Base-by-base conservation (phyloP, 2,329 filamentous ascomycete genomes). In the Kalmusia sp. region DNA sequence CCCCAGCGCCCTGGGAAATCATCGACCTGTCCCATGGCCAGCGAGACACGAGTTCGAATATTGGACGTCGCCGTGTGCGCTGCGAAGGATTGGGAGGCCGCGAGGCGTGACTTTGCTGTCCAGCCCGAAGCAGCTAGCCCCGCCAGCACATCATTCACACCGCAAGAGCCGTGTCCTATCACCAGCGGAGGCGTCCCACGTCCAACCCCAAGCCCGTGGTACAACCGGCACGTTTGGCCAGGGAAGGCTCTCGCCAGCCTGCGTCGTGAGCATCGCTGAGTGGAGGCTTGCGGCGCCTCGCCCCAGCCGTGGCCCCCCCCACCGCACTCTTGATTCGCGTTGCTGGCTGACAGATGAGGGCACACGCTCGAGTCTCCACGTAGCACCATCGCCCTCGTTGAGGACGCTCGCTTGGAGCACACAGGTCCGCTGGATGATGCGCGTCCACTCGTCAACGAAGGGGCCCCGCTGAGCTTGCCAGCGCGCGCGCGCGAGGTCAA, bases 61-160 rank as follows among this genome's bases (percentile, higher is more conserved):
- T 52, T 48, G 47, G 41, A 41, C 12, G 24, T 33, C 38, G 30
- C 22, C 12, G 38, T 37, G 45, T 37, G 31, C 44, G 43, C 21
- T 37, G 38, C 27, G 50, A 43, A 47, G 50, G 39, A 43, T 60
- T 61, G 62, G 47, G 47, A 57, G 49, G 62, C 55, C 51, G 47
- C 53, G 58, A 64, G 60, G 68, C 64, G 66, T 72, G 67, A 72
- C 64, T 59, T 57, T 51, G 57, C 51, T 61, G 58, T 44, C 50
- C 41, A 19, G 38, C 64, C 59, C 15, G 22, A 56, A 54, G 14
- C 11, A 55, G 63, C 54, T 67, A 67, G 67, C 57, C 21, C 17
- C 54, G 71, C 69, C 68, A 72, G 69, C 71, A 69, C 71, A 73
- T 71, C 68, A 64, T 53, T 61, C 66, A 70, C 69, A 74, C 71